These are phyloP conservation scores for Fraxinus quadrangulata DNA, from an alignment of 257 asterid genomes.

Conservation along the genomic window DNA sequence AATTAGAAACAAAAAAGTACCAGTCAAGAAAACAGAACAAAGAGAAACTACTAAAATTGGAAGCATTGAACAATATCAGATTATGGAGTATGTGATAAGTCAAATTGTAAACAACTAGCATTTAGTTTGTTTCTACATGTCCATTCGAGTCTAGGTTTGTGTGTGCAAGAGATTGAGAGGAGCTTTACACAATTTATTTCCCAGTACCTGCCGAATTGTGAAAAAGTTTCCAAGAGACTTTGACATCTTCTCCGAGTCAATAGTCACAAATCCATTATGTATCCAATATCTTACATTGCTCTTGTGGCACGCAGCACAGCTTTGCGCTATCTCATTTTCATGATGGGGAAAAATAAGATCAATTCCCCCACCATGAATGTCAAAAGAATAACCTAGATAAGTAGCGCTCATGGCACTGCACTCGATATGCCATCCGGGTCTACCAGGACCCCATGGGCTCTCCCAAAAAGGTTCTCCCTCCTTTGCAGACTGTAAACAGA, in stretches of 20 bases:
- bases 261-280: constrained; percentile 94
- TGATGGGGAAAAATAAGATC: constrained; percentile 98
- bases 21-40: neutral
- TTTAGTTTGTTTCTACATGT: neutral
- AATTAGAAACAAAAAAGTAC: constrained; percentile 20
- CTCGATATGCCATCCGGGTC: constrained; percentile 99
- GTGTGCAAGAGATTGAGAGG: neutral
- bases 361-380: constrained; percentile 99
- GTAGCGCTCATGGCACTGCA: constrained; percentile 99
- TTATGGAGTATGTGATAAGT: neutral
- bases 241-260: constrained; percentile 97
- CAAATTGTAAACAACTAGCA: neutral
- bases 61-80: constrained; percentile 16
- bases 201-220: constrained; percentile 84
- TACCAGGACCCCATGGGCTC: constrained; percentile 99
- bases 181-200: constrained; percentile 12
- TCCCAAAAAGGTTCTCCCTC: constrained; percentile 96
- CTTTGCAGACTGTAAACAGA: constrained; percentile 81
- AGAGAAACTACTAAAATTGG: neutral
- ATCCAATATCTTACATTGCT: constrained; percentile 85
- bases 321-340: constrained; percentile 98
- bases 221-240: constrained; percentile 97
- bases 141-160: neutral
- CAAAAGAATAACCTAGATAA: constrained; percentile 80
- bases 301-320: constrained; percentile 87